Conservation (phyloP, 768 basidiomycete genomes). For the Pleurotus djamor region DNA sequence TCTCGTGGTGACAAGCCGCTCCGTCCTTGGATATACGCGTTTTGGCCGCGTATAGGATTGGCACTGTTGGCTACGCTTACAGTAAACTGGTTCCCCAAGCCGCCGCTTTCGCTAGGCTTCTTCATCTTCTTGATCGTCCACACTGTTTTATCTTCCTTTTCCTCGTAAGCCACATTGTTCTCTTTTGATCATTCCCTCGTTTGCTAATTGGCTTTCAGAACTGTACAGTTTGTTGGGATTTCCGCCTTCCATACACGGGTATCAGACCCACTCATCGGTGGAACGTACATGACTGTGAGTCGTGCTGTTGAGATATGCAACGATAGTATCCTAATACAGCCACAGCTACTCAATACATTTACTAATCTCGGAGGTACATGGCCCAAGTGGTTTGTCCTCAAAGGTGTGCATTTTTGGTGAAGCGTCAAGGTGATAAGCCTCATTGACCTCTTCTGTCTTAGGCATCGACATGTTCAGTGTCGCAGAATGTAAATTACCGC, state of each 20-base stretch:
- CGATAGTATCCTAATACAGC: not conserved
- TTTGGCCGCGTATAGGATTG: slow-evolving; percentile 83
- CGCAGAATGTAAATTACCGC: slow-evolving; percentile 77
- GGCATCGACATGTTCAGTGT: slow-evolving; percentile 88
- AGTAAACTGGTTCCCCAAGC: slow-evolving; percentile 82
- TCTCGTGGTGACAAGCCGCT: slow-evolving; percentile 76
- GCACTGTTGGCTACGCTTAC: slow-evolving; percentile 70
- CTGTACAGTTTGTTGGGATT: slow-evolving; percentile 98
- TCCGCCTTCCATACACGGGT: slow-evolving; percentile 98
- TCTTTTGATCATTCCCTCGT: not conserved
- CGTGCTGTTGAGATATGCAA: not conserved
- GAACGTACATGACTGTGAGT: slow-evolving; percentile 98
- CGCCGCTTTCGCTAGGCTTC: slow-evolving; percentile 72
- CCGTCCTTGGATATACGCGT: slow-evolving; percentile 87
- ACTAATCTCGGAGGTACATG: slow-evolving; percentile 97
- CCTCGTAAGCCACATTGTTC: slow-evolving; percentile 56
- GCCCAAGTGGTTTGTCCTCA: slow-evolving; percentile 96
- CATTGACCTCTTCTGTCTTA: slow-evolving; percentile 19
- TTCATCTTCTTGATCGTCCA: slow-evolving; percentile 79
- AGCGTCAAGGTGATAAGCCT: not conserved
- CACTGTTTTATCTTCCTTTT: slow-evolving; percentile 82
- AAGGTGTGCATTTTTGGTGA: slow-evolving; percentile 44
- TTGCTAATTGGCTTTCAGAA: slow-evolving; percentile 42
- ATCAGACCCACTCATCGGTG: slow-evolving; percentile 95
- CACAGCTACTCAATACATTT: slow-evolving; percentile 90